Base-by-base conservation (phyloP, 805 yeast species). In the Barnettozyma sp. region DNA sequence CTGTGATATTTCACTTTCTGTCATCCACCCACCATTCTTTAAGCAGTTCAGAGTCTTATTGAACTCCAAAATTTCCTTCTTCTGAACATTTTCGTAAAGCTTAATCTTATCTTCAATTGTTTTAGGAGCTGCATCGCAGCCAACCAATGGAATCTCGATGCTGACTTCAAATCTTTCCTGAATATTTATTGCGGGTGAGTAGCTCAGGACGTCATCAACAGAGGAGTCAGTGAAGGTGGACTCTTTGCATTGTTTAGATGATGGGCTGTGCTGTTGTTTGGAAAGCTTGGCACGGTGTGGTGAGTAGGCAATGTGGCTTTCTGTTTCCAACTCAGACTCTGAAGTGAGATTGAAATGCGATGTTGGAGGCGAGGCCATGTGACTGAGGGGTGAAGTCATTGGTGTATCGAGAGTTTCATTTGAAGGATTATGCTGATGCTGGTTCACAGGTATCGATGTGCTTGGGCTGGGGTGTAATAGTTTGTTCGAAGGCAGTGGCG, bases 11-110 rank as follows among this genome's bases (percentile, higher is more conserved):
- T 50, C 54, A 14, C 26, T 34, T 13, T 40, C 41, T 19, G 46
- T 49, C 49, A 49, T 39, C 55, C 55, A 50, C 5, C 55, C 55
- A 36, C 54, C 39, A n/a, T 38, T 35, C 31, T 40, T 40, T 11
- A 50, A 27, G 24, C 42, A 38, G 15, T 36, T 23, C 14, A 44
- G 25, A 2, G 48, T 43, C 16, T 42, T 44, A 15, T 44, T 34
- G 26, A 44, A 44, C 28, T 42, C 55, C 6, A 23, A 17, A 12
- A 42, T 41, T 33, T 50, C 54, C 13, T 37, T 28, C 20, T 33
- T 30, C 31, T 49, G 54, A 21, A 48, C 44, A 20, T 26, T 33
- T 22, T 46, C 45, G 20, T 39, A 46, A 19, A 48, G 33, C 24
- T 40, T 35, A 6, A 50, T 40, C 30, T 39, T 38, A 19, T 46